These are phyloP conservation scores for Noccaea bulbosa DNA, from an alignment of 345 rosid species.

Conservation along the genomic window DNA sequence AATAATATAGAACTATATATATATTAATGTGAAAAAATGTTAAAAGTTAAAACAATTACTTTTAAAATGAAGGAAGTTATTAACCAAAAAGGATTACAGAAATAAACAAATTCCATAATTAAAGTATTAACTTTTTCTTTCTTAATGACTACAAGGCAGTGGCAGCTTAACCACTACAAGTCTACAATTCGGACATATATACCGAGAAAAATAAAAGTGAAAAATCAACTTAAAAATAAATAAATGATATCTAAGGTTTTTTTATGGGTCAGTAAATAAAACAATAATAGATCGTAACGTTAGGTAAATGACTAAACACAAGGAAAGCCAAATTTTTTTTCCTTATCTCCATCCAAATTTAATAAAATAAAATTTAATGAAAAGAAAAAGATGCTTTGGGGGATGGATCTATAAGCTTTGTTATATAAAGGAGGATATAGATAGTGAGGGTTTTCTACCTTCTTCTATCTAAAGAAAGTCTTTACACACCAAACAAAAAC, in stretches of 20 bases:
- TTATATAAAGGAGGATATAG: constrained; percentile 63
- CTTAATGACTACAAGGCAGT: not conserved
- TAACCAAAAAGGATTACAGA: not conserved
- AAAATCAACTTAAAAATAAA: not conserved
- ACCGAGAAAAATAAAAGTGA: not conserved
- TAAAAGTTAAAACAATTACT: not conserved
- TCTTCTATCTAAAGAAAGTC: constrained; percentile 52
- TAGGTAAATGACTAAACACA: constrained; percentile 31
- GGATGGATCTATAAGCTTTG: constrained; percentile 44
- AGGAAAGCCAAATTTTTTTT: constrained; percentile 23
- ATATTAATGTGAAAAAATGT: not conserved
- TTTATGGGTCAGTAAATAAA: not conserved
- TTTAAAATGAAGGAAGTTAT: not conserved
- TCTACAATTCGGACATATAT: not conserved
- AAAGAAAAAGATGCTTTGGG: constrained; percentile 40
- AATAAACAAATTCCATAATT: not conserved
- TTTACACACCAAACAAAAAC: constrained; percentile 15
- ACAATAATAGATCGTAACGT: constrained; percentile 3
- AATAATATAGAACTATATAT: too few species aligned
- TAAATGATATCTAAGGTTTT: not conserved
- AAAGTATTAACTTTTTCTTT: too few species aligned
- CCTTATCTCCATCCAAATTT: constrained; percentile 13
- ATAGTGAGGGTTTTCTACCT: constrained; percentile 53
- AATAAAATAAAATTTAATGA: not conserved
- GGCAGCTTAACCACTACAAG: not conserved